Evolutionary conservation across 2,329 filamentous ascomycete species (phyloP).

Genomic region (Penicillium psychrosexuale): DNA sequence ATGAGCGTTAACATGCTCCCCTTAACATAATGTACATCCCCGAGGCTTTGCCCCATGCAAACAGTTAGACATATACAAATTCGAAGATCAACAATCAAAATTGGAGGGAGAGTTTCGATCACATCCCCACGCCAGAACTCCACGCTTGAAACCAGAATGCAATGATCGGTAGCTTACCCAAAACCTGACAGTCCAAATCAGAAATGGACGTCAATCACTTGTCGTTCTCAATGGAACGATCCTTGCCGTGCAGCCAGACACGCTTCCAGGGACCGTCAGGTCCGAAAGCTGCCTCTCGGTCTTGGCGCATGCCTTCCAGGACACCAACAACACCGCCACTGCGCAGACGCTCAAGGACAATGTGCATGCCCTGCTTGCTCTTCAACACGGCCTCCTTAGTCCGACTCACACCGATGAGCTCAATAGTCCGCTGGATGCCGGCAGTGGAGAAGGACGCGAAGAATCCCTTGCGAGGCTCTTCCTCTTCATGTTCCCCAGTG

Average conservation of each 20-base stretch:
- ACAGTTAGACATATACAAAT: conserved; percentile 13
- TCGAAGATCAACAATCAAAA: conserved; percentile 9
- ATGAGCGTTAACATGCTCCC: not conserved
- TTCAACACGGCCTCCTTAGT: conserved; percentile 60
- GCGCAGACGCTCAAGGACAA: conserved; percentile 62
- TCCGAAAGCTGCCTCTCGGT: conserved; percentile 49
- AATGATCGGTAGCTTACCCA: conserved; percentile 1
- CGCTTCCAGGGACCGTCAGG: conserved; percentile 43
- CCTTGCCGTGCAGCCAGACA: conserved; percentile 39
- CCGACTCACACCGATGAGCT: conserved; percentile 59
- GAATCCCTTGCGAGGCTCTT: conserved; percentile 54
- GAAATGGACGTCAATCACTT: conserved; percentile 7
- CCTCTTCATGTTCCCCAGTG: conserved; percentile 48
- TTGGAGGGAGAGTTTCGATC: conserved; percentile 22
- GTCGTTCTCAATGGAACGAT: conserved; percentile 28
- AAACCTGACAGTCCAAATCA: not conserved
- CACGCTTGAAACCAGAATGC: conserved; percentile 23
- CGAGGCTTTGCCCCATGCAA: conserved; percentile 12
- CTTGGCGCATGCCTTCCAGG: conserved; percentile 66
- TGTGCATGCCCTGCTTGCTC: conserved; percentile 64
- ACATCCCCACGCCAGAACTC: conserved; percentile 21
- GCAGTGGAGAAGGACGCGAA: conserved; percentile 59
- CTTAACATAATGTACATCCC: conserved; percentile 14
- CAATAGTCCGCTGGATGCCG: conserved; percentile 61
- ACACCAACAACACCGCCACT: conserved; percentile 65